A percentile compares a stretch with the other conserved stretches of the same genome.
Evolutionary conservation across 2,329 filamentous ascomycete species (phyloP).

Genomic region (Fusarium sp.): DNA sequence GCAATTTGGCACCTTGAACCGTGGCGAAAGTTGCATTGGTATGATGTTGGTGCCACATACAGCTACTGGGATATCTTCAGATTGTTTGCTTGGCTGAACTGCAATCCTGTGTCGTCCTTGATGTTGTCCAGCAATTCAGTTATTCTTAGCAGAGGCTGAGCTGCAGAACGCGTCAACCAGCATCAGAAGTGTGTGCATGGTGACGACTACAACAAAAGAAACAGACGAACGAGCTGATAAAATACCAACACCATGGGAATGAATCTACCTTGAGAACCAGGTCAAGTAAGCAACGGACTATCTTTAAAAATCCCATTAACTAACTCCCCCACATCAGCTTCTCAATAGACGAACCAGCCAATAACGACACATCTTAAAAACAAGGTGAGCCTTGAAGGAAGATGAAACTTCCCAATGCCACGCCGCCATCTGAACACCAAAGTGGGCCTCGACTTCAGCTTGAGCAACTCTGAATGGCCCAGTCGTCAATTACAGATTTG

Average conservation of each 20-base stretch:
- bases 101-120: no score
- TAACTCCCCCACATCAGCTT: background rate
- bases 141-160: background rate
- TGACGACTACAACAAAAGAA: background rate
- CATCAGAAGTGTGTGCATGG: background rate
- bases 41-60: fast-evolving
- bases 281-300: constrained; percentile 5
- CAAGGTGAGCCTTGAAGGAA: background rate
- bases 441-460: background rate
- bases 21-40: background rate
- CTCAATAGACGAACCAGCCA: constrained; percentile 10
- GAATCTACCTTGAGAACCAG: no score
- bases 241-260: background rate
- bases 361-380: background rate
- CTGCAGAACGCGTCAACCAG: background rate
- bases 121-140: no score
- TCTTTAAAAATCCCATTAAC: background rate
- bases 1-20: background rate
- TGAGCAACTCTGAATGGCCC: background rate
- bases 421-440: background rate
- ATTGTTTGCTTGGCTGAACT: background rate
- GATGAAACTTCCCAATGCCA: constrained; percentile 12
- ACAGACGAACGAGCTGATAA: background rate
- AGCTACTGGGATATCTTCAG: no score
- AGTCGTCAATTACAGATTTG: constrained; percentile 7